Evolutionary conservation across 371 early-diverging fungal species (phyloP).

Genomic region (Smittium culicis): DNA sequence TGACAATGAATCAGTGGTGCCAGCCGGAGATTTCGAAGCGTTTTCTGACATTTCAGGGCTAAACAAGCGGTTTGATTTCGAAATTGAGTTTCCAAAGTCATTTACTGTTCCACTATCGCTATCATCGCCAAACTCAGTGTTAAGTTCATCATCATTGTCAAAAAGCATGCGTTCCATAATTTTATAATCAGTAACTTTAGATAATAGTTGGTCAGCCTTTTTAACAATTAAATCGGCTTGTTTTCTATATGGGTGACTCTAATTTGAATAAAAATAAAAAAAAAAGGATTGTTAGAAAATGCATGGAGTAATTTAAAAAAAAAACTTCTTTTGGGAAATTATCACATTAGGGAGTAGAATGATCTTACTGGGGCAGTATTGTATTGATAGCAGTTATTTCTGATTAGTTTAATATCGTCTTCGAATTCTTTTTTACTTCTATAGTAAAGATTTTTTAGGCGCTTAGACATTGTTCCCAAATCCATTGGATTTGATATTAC

Average conservation of each 20-base stretch:
- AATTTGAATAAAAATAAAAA: conserved; percentile 16
- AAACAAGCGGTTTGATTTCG: neutral
- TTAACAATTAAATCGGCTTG: conserved; percentile 73
- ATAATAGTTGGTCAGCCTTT: conserved; percentile 49
- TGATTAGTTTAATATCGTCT: conserved; percentile 70
- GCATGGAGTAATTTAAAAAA: neutral
- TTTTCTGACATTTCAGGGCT: neutral
- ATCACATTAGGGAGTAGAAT: neutral
- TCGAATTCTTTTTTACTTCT: conserved; percentile 59
- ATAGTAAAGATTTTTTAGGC: conserved; percentile 72
- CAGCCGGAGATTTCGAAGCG: neutral
- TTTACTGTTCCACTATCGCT: conserved; percentile 14
- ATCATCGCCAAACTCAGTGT: conserved; percentile 28
- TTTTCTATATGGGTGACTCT: conserved; percentile 55
- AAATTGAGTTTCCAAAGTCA: neutral
- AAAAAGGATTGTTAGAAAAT: neutral
- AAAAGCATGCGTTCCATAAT: conserved; percentile 39
- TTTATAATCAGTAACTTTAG: conserved; percentile 65
- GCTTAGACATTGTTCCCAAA: conserved; percentile 75
- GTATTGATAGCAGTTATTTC: conserved; percentile 88
- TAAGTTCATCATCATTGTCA: conserved; percentile 23
- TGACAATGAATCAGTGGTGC: neutral
- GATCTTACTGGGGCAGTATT: conserved; percentile 47
- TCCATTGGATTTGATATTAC: conserved; percentile 98
- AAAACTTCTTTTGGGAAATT: neutral